Base-by-base conservation (phyloP, 805 yeast genomes). In the Deakozyma indianensis region DNA sequence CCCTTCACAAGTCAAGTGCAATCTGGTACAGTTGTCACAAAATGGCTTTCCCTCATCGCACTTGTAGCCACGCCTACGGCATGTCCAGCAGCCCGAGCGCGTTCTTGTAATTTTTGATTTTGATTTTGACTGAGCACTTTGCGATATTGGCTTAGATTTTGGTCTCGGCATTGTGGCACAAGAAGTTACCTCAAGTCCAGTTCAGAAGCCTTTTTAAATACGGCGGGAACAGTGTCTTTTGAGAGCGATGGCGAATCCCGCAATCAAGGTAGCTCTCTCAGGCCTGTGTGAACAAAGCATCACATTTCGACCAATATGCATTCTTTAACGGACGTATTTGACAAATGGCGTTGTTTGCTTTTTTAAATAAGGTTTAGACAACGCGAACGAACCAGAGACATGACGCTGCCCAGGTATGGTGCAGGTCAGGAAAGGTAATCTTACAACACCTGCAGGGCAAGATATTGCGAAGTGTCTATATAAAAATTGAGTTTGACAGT, bases 11-110 rank as follows among this genome's bases (percentile, higher is more conserved):
- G 23, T 21, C 25, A 53, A 27, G 14, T 50, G 35, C 25, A 51
- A 41, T 16, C 50, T 21, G 4, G 42, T 32, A 40, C 57, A 53
- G 44, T 53, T 53, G 22, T 50, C 44, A 40, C 57, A 53, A 16
- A 40, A 40, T 15, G 57, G 57, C 42, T 50, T 53, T 20, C 44
- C 55, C 40, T 53, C 57, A 43, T 53, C 57, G 46, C 57, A 53
- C 40, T 53, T 52, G 44, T 52, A 51, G 2, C 56, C 56, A 4
- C 57, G 44, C 22, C 50, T 38, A 21, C 57, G 48, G 40, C 57
- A 53, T 1, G 57, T 53, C 57, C 57, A 53, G 45, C 57, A 53
- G 24, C 56, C 56, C 9, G 38, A 32, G 7, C 38, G 11, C 16
- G 38, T 32, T 14, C 56, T 46, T 21, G 47, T 52, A 38, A 50